These are phyloP conservation scores for Phytophthora ramorum DNA, from an alignment of 352 stramenopile genomes.

Conservation along the genomic window DNA sequence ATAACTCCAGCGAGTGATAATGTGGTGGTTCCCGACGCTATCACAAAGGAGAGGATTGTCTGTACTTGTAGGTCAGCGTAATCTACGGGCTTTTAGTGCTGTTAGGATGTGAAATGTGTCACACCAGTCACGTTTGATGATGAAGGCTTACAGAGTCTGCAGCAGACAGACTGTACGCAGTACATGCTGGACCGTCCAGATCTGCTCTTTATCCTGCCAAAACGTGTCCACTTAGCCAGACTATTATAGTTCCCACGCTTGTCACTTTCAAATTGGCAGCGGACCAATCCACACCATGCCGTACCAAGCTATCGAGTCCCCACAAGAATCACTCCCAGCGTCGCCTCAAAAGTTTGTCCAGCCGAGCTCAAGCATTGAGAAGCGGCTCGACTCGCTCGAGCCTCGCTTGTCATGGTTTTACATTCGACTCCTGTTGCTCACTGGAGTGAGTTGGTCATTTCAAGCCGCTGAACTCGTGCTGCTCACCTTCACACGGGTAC, in stretches of 20 bases:
- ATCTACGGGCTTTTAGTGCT: not conserved
- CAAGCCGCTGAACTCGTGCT: slow-evolving; percentile 40
- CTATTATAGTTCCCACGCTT: not conserved
- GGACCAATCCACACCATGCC: slow-evolving; percentile 3
- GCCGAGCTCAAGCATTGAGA: not conserved
- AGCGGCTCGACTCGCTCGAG: slow-evolving; percentile 17
- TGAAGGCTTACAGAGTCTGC: not conserved
- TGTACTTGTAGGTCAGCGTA: too few species aligned
- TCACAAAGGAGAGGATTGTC: too few species aligned
- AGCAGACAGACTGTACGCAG: too few species aligned
- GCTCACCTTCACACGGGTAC: slow-evolving; percentile 36
- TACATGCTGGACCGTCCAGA: not conserved
- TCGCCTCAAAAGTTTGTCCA: slow-evolving; percentile 8
- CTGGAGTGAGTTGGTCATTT: slow-evolving; percentile 39
- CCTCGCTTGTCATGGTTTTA: slow-evolving; percentile 28
- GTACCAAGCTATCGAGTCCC: slow-evolving; percentile 26
- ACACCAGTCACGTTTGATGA: too few species aligned
- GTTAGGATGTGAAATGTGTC: slow-evolving; percentile 12
- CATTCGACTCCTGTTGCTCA: slow-evolving; percentile 32
- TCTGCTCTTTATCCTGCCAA: slow-evolving; percentile 1
- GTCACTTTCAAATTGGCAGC: slow-evolving; percentile 25
- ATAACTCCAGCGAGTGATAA: too few species aligned
- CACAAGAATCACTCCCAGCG: slow-evolving; percentile 1
- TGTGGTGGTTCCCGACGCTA: too few species aligned
- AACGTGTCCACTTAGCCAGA: slow-evolving; percentile 13